Conservation (phyloP, 208 protist species). For the Acanthamoeba culbertsoni region DNA sequence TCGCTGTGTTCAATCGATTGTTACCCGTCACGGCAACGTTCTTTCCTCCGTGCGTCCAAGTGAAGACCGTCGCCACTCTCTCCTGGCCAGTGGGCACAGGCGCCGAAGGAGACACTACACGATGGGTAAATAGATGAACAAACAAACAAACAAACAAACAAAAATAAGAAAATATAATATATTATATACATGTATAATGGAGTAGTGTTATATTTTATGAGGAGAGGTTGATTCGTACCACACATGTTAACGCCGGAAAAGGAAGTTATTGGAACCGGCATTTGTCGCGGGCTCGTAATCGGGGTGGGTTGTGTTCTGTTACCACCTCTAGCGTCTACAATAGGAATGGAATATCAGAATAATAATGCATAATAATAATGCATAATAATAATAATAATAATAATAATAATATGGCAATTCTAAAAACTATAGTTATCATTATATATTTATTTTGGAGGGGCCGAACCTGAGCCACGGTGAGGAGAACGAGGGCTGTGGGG, state of each 20-base stretch:
- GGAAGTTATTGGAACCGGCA: not conserved
- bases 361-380: not conserved
- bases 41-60: conserved; percentile 27
- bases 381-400: not conserved
- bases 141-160: not conserved
- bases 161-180: too few relatives aligned
- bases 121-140: not conserved
- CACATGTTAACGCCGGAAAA: conserved; percentile 47
- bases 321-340: not conserved
- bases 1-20: too few relatives aligned
- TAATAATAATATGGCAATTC: not conserved
- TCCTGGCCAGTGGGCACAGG: conserved; percentile 21
- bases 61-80: conserved; percentile 13
- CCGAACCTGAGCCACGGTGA: not conserved
- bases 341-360: not conserved
- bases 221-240: not conserved
- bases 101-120: conserved; percentile 20
- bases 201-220: not conserved
- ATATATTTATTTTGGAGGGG: not conserved
- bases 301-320: not conserved
- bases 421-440: not conserved
- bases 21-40: conserved; percentile 42
- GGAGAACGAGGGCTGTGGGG: not conserved
- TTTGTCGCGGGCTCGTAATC: not conserved
- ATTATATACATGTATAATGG: not conserved